Base-by-base conservation (phyloP, 75 land plant species). In the Ceratopteris richardii region DNA sequence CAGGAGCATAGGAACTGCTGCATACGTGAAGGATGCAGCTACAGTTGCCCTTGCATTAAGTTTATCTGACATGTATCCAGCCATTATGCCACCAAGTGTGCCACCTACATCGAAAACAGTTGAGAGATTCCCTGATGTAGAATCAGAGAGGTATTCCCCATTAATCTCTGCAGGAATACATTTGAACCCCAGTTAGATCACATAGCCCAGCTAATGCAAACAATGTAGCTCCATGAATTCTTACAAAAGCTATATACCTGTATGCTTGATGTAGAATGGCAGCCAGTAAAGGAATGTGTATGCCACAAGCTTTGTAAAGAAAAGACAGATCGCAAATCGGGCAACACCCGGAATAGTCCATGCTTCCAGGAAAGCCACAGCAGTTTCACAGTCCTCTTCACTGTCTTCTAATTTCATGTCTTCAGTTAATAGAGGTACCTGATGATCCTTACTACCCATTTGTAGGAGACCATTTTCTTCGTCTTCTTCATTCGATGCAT, bases 91-190 rank as follows among this genome's bases (percentile, higher is more conserved):
- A 33, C 93, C 93, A 29, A 82, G 27, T 18, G 85, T 74, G 40
- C 93, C 93, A n/a, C 93, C 93, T 0, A 81, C 80, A 63, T 88
- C 93, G 63, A 88, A 88, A 18, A 88, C 54, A 3, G 93, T 82
- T 19, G 93, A 88, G 4, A 88, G 75, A 40, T 83, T 80, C 31
- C 90, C 90, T 20, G 90, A 78, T 43, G 81, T 66, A 20, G 67
- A 59, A 33, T 76, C 80, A n/a, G 87, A 80, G 42, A 86, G 37
- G 36, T 71, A 62, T 54, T 83, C 70, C n/a, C 90, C 90, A 43
- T 62, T 78, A 54, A 86, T 83, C n/a, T 50, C 90, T 83, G 78
- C 22, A 9, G 7, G 9, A 9, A 33, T 33, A n/a, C n/a, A n/a
- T n/a, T n/a, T n/a, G n/a, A n/a, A n/a, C n/a, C n/a, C n/a, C n/a